Percentiles rank a stretch among this genome's conserved stretches.
Evolutionary conservation across 1,139 yeast genomes (phyloP).

Genomic region (Arxiozyma heterogenica): DNA sequence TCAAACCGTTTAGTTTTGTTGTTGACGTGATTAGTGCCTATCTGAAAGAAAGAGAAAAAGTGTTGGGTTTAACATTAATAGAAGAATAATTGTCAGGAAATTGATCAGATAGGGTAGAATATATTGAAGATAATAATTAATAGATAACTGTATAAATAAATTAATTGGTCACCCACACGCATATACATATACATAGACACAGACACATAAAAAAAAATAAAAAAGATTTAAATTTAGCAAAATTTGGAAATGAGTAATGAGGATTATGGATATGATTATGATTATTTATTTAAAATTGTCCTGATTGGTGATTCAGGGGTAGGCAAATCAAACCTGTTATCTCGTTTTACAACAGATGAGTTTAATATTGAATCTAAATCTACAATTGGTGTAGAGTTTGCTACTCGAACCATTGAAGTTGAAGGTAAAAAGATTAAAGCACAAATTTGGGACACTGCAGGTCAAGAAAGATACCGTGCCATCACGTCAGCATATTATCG

Average conservation of each 20-base stretch:
- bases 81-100: background rate
- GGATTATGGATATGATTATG: constrained; percentile 88
- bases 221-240: no score
- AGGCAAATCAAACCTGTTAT: constrained; percentile 88
- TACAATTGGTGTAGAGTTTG: constrained; percentile 97
- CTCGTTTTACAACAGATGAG: constrained; percentile 91
- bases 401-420: constrained; percentile 88
- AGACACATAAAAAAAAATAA: constrained; percentile 1
- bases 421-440: constrained; percentile 95
- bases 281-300: constrained; percentile 88
- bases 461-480: constrained; percentile 97
- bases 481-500: constrained; percentile 95
- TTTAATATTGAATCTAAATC: constrained; percentile 90
- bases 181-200: background rate
- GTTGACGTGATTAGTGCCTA: no score
- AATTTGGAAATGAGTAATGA: constrained; percentile 36
- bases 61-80: no score
- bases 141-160: background rate
- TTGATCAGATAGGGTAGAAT: background rate
- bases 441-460: constrained; percentile 99
- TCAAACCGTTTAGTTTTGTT: no score
- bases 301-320: constrained; percentile 97
- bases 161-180: background rate
- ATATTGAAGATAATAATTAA: no score
- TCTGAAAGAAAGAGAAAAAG: no score